Conservation (phyloP, 345 rosid genomes). For the Hevea brasiliensis region DNA sequence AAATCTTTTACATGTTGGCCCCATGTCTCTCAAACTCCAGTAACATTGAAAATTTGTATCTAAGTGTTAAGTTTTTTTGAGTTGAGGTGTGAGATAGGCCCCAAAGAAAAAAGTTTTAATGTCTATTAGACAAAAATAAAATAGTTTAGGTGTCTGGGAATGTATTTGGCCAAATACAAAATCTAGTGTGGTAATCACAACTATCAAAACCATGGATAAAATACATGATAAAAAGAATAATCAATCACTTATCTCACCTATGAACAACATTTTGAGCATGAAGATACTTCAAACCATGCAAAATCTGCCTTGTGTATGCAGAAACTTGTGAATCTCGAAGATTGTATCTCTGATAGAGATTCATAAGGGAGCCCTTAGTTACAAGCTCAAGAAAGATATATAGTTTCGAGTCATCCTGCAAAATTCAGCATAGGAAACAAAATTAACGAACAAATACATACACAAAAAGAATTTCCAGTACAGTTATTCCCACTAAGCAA, state of each 20-base stretch:
- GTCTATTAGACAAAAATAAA: no score
- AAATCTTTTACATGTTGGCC: no score
- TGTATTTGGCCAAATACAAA: no score
- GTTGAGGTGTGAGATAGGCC: no score
- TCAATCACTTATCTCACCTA: constrained; percentile 53
- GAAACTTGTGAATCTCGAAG: constrained; percentile 72
- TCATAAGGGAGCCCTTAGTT: constrained; percentile 70
- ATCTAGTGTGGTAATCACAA: background rate
- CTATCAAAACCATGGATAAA: background rate
- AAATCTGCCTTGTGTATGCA: constrained; percentile 78
- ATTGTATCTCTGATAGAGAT: constrained; percentile 53
- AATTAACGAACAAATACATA: background rate
- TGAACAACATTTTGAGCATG: constrained; percentile 73
- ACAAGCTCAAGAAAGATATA: constrained; percentile 90
- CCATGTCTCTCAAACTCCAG: no score
- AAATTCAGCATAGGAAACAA: constrained; percentile 16
- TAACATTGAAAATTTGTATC: no score
- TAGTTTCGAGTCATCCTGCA: constrained; percentile 73
- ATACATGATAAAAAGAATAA: background rate
- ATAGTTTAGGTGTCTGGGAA: no score
- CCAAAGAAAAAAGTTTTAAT: no score
- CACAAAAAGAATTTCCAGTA: background rate
- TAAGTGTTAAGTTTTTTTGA: no score
- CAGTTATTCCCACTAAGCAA: background rate
- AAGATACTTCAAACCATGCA: constrained; percentile 79